These are phyloP conservation scores for Entoloma clypeatum DNA, from an alignment of 1,284 basidiomycete species.

Conservation along the genomic window DNA sequence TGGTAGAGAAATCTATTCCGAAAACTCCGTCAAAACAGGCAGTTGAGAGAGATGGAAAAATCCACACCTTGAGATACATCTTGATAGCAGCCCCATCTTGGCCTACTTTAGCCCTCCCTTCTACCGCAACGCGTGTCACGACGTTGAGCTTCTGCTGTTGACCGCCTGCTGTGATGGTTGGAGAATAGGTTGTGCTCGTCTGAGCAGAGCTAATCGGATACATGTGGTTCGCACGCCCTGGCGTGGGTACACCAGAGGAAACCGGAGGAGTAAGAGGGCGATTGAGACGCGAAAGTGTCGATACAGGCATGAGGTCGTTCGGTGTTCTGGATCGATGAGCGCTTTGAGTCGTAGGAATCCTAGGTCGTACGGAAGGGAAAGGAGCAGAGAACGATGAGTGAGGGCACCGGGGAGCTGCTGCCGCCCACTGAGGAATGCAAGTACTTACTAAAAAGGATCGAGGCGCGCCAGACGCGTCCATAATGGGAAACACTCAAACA, in stretches of 20 bases:
- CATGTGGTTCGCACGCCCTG: slow-evolving; percentile 23
- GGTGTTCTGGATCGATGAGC: not conserved
- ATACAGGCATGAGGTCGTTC: slow-evolving; percentile 27
- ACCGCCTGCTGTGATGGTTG: slow-evolving; percentile 36
- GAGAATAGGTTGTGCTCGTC: slow-evolving; percentile 30
- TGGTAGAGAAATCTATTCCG: slow-evolving; percentile 60
- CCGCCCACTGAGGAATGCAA: slow-evolving; percentile 1
- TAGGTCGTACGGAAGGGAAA: not conserved
- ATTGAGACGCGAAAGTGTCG: slow-evolving; percentile 25
- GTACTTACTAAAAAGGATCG: slow-evolving; percentile 7
- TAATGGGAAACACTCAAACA: slow-evolving; percentile 22
- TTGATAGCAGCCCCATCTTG: slow-evolving; percentile 62
- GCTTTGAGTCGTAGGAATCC: not conserved
- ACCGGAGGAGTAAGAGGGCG: slow-evolving; percentile 24
- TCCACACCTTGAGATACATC: slow-evolving; percentile 70
- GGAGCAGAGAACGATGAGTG: slow-evolving; percentile 9
- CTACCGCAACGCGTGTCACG: slow-evolving; percentile 68
- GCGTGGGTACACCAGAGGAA: slow-evolving; percentile 24
- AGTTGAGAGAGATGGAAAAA: not conserved
- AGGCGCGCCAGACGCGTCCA: slow-evolving; percentile 26
- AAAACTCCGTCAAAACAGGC: slow-evolving; percentile 11
- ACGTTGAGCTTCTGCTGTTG: slow-evolving; percentile 55
- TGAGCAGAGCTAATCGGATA: slow-evolving; percentile 15
- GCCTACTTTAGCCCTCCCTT: slow-evolving; percentile 64
- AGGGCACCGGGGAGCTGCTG: slow-evolving; percentile 7